Percentiles rank a stretch among this genome's conserved stretches.
Conservation (phyloP, 2,329 filamentous ascomycete genomes). For the Arthrobotrys sphaeroides region DNA sequence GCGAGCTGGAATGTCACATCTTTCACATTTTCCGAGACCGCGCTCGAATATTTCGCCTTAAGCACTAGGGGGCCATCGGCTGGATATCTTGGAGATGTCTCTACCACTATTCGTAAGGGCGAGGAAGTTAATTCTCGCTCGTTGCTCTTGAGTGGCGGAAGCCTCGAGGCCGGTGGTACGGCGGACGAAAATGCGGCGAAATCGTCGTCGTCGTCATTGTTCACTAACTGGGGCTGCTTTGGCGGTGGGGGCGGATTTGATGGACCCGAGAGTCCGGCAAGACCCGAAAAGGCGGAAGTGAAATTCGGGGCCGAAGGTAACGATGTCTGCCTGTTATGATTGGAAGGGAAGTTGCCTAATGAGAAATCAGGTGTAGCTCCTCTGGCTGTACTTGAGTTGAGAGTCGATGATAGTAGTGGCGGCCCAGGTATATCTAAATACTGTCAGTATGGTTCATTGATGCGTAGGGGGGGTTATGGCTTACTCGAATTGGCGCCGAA, state of each 20-base stretch:
- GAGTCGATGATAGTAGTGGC: constrained; percentile 71
- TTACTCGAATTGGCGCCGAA: constrained; percentile 75
- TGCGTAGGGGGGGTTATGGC: constrained; percentile 58
- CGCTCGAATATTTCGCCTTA: constrained; percentile 84
- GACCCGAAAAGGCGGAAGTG: constrained; percentile 64
- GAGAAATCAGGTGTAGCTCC: constrained; percentile 55
- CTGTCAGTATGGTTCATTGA: constrained; percentile 55
- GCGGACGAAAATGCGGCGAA: constrained; percentile 95
- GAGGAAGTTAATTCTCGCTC: constrained; percentile 75
- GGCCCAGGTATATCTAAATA: constrained; percentile 70
- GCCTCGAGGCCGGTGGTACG: constrained; percentile 70
- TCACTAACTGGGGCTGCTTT: constrained; percentile 56
- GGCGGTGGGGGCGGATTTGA: constrained; percentile 63
- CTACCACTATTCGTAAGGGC: constrained; percentile 76
- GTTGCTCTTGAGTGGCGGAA: constrained; percentile 69
- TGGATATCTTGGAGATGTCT: constrained; percentile 68
- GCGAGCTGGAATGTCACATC: constrained; percentile 91
- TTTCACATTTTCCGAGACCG: constrained; percentile 73
- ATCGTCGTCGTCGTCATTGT: constrained; percentile 73
- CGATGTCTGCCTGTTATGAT: constrained; percentile 54
- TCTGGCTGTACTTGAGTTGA: constrained; percentile 69
- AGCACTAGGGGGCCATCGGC: constrained; percentile 71
- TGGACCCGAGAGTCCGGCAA: constrained; percentile 66
- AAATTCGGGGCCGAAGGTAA: constrained; percentile 61
- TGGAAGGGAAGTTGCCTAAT: constrained; percentile 46